Conservation (phyloP, 805 yeast species). For the Wickerhamomyces canadensis region DNA sequence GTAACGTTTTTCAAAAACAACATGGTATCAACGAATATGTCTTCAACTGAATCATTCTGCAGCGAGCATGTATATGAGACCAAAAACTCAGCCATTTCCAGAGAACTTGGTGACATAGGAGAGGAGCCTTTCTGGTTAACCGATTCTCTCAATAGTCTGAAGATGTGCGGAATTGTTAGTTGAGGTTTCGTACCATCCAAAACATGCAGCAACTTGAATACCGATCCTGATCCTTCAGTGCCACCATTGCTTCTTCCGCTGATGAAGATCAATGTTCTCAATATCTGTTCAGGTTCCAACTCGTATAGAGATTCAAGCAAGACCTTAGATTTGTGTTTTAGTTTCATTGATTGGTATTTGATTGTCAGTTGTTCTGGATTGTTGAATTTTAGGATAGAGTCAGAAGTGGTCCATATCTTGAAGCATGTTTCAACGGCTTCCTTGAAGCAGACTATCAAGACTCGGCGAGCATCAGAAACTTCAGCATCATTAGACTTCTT, state of each 20-base stretch:
- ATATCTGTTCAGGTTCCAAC: conserved; percentile 66
- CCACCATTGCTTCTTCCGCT: conserved; percentile 12
- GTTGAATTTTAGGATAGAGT: conserved; percentile 25
- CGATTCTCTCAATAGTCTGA: conserved; percentile 48
- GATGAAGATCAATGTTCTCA: conserved; percentile 54
- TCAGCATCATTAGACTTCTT: not conserved
- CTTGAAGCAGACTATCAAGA: conserved; percentile 44
- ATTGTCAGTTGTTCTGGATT: conserved; percentile 28
- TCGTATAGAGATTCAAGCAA: conserved; percentile 58
- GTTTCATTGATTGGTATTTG: conserved; percentile 46
- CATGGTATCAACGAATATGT: conserved; percentile 59
- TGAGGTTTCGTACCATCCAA: conserved; percentile 82
- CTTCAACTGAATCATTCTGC: conserved; percentile 75
- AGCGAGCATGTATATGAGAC: conserved; percentile 57
- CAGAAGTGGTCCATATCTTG: conserved; percentile 70
- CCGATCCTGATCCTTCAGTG: conserved; percentile 23
- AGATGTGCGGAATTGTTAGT: conserved; percentile 61
- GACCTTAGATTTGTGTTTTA: conserved; percentile 65
- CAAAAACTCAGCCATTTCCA: conserved; percentile 27
- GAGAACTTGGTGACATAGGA: conserved; percentile 9
- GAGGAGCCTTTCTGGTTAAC: conserved; percentile 15
- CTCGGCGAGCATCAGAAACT: conserved; percentile 13
- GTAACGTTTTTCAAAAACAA: conserved; percentile 56
- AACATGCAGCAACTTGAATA: conserved; percentile 64
- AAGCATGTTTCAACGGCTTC: conserved; percentile 51